phyloP scores from a whole-genome alignment of 2,329 filamentous ascomycete species.

The Daldinia sp. region DNA sequence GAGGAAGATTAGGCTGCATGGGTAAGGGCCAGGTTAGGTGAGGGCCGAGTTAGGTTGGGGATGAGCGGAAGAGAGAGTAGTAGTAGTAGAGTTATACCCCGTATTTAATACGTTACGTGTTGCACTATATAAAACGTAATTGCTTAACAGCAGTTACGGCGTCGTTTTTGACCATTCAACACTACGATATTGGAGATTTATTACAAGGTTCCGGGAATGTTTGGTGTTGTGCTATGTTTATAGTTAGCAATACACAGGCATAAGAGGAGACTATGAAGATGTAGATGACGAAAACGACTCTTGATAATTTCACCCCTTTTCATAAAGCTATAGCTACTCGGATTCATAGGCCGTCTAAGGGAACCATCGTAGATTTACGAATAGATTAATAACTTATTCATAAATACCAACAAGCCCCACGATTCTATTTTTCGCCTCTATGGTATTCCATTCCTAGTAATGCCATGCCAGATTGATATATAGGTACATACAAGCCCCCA shows the following conservation, averaged over 20 bases:
- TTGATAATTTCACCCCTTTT: not conserved
- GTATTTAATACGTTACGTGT: not conserved
- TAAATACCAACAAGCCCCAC: not conserved
- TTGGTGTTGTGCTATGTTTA: not conserved
- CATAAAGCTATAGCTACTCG: not conserved
- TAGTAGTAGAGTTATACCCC: not conserved
- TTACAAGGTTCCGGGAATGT: not conserved
- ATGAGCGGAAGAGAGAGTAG: not conserved
- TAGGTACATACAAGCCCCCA: not conserved
- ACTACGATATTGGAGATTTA: no score
- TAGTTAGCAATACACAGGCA: no score
- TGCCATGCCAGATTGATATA: not conserved
- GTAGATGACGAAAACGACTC: not conserved
- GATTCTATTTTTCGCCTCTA: not conserved
- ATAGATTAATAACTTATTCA: not conserved
- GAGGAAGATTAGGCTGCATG: constrained; percentile 47
- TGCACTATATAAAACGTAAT: no score
- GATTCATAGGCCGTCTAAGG: not conserved
- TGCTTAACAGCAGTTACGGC: no score
- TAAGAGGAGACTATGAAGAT: no score
- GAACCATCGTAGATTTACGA: not conserved
- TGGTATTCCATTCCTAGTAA: not conserved
- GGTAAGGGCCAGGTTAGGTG: no score
- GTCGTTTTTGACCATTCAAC: no score
- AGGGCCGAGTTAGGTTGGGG: not conserved